Conservation (phyloP, 225 moss, liverwort and hornwort genomes). For the Anthoceros angustus region DNA sequence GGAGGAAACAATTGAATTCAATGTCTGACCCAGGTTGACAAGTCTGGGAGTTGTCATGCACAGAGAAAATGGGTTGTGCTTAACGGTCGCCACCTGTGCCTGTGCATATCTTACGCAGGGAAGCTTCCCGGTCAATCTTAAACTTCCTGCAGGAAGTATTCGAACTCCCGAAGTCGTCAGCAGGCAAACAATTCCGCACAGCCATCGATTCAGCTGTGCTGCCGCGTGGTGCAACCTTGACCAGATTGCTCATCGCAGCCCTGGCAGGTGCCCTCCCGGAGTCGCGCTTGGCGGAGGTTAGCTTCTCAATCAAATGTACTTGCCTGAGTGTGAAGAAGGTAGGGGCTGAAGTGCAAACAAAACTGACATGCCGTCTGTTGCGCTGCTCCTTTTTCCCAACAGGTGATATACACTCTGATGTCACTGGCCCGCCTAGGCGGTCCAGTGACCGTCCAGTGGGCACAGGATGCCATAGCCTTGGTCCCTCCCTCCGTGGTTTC, state of each 20-base stretch:
- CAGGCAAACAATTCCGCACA: conserved; percentile 61
- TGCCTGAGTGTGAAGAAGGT: not conserved
- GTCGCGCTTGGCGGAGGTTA: conserved; percentile 60
- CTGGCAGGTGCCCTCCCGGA: conserved; percentile 84
- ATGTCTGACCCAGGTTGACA: not conserved
- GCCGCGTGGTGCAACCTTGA: conserved; percentile 59
- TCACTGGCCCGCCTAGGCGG: conserved; percentile 62
- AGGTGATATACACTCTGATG: conserved; percentile 52
- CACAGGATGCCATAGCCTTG: conserved; percentile 54
- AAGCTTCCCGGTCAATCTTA: conserved; percentile 88
- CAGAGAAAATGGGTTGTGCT: not conserved
- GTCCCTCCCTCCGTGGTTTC: conserved; percentile 58
- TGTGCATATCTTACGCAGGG: conserved; percentile 35
- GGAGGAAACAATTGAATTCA: not conserved
- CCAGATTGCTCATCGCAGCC: conserved; percentile 72
- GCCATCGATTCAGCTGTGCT: conserved; percentile 56
- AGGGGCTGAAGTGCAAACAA: not conserved
- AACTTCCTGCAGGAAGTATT: conserved; percentile 74
- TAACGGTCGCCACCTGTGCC: not conserved
- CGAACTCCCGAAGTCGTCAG: conserved; percentile 41
- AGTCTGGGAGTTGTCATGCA: not conserved
- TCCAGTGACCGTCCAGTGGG: conserved; percentile 65
- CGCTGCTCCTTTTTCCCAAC: not conserved
- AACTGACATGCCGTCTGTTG: not conserved
- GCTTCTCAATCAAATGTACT: not conserved